Evolutionary conservation across 1,284 basidiomycete genomes (phyloP).

Genomic region (Trichosporon coremiiforme): DNA sequence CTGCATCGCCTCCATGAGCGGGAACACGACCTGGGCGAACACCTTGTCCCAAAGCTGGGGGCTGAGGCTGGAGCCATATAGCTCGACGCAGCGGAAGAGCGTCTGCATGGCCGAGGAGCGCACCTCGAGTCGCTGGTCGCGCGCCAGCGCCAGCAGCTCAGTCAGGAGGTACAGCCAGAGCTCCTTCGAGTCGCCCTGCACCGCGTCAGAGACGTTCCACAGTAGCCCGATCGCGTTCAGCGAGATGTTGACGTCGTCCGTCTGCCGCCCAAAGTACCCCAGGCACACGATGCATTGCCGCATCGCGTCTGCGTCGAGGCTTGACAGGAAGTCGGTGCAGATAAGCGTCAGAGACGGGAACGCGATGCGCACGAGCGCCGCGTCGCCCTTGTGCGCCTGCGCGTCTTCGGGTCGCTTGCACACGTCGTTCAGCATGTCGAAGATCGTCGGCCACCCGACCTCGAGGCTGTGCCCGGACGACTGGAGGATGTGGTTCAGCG

Average conservation of each 20-base stretch:
- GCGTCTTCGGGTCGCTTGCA: constrained; percentile 57
- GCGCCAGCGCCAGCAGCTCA: constrained; percentile 78
- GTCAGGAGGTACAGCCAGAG: constrained; percentile 90
- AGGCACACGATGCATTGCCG: constrained; percentile 85
- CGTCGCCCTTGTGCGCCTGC: constrained; percentile 39
- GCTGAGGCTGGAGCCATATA: constrained; percentile 85
- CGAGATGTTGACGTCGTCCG: constrained; percentile 88
- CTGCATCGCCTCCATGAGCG: constrained; percentile 72
- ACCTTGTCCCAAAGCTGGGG: constrained; percentile 82
- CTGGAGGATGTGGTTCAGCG: constrained; percentile 84
- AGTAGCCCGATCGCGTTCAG: constrained; percentile 85
- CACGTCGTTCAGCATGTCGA: constrained; percentile 82
- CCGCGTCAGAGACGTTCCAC: constrained; percentile 91
- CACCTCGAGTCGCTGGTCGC: constrained; percentile 81
- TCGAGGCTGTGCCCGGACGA: constrained; percentile 86
- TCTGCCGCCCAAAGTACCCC: constrained; percentile 84
- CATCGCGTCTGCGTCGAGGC: constrained; percentile 76
- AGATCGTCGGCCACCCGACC: constrained; percentile 89
- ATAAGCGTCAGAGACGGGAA: constrained; percentile 93
- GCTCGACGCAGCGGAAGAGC: constrained; percentile 86
- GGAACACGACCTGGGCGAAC: constrained; percentile 85
- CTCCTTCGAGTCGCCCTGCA: constrained; percentile 76
- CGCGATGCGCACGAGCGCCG: constrained; percentile 64
- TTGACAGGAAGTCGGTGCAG: constrained; percentile 81
- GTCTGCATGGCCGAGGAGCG: constrained; percentile 93